These are phyloP conservation scores for Pythium rhizo-oryzae DNA, from an alignment of 352 stramenopile species.

Conservation along the genomic window DNA sequence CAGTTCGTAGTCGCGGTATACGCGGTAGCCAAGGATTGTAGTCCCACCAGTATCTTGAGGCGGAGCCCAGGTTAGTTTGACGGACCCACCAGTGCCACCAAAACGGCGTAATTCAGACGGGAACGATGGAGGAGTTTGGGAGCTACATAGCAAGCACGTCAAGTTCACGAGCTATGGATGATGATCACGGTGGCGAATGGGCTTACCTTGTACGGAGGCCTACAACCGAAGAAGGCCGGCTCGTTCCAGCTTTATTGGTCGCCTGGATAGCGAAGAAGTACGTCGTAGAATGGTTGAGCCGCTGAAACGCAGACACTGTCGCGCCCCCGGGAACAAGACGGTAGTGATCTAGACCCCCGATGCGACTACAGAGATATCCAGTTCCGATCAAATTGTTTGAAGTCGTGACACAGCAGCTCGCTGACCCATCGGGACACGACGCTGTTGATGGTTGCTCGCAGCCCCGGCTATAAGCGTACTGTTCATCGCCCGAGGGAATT, in stretches of 20 bases:
- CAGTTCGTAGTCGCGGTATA: conserved; percentile 62
- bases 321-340: conserved; percentile 32
- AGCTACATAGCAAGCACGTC: conserved; percentile 24
- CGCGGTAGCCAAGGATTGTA: conserved; percentile 45
- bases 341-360: conserved; percentile 13
- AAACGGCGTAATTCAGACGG: conserved; percentile 33
- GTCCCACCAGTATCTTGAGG: conserved; percentile 40
- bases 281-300: conserved; percentile 45
- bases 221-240: conserved; percentile 32
- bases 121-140: conserved; percentile 40
- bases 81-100: conserved; percentile 43
- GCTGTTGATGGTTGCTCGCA: conserved; percentile 29
- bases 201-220: conserved; percentile 45
- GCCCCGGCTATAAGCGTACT: conserved; percentile 29
- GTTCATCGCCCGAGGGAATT: conserved; percentile 13
- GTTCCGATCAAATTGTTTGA: conserved; percentile 21
- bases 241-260: conserved; percentile 43
- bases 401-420: conserved; percentile 45
- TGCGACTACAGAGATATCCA: conserved; percentile 33
- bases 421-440: conserved; percentile 42
- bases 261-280: conserved; percentile 63
- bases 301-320: conserved; percentile 43
- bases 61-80: conserved; percentile 44
- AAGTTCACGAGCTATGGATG: neutral
- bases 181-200: neutral